phyloP scores from a whole-genome alignment of 345 rosid species.

The Noccaea bulbosa region DNA sequence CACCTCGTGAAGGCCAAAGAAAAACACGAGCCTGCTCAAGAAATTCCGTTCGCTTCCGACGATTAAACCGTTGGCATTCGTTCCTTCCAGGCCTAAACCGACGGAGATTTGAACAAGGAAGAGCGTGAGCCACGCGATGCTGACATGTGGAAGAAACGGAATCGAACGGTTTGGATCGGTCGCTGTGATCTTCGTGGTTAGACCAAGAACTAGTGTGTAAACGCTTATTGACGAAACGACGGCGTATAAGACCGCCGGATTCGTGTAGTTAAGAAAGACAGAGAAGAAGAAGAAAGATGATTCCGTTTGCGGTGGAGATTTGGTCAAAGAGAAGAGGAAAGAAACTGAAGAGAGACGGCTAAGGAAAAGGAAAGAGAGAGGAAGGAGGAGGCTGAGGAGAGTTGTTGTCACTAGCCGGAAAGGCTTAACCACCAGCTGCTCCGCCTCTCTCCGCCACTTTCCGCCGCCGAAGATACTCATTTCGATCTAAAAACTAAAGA shows the following conservation, averaged over 20 bases:
- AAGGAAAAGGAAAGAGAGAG: constrained; percentile 72
- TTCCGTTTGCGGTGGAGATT: constrained; percentile 28
- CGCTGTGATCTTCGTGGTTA: constrained; percentile 53
- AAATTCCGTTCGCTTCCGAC: constrained; percentile 47
- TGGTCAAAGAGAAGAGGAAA: constrained; percentile 40
- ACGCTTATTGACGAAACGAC: constrained; percentile 53
- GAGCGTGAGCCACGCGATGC: constrained; percentile 60
- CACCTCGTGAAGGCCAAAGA: constrained; percentile 77
- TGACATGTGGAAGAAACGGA: constrained; percentile 44
- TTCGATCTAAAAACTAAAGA: neutral
- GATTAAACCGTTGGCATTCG: constrained; percentile 46
- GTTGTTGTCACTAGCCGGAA: constrained; percentile 55
- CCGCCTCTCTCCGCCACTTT: constrained; percentile 39
- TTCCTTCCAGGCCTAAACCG: constrained; percentile 61
- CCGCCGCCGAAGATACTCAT: constrained; percentile 17
- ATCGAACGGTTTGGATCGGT: constrained; percentile 41
- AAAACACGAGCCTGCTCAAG: constrained; percentile 57
- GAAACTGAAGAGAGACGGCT: constrained; percentile 59
- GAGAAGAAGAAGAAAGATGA: constrained; percentile 32
- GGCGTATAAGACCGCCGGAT: constrained; percentile 51
- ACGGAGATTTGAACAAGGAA: constrained; percentile 62
- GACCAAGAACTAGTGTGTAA: constrained; percentile 58
- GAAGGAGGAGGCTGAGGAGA: constrained; percentile 68
- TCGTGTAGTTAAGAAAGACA: constrained; percentile 38
- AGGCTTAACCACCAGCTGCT: constrained; percentile 40